Percentiles rank a stretch among this genome's conserved stretches.
phyloP scores from a whole-genome alignment of 768 basidiomycete species.

The Rossbeevera mucosa region DNA sequence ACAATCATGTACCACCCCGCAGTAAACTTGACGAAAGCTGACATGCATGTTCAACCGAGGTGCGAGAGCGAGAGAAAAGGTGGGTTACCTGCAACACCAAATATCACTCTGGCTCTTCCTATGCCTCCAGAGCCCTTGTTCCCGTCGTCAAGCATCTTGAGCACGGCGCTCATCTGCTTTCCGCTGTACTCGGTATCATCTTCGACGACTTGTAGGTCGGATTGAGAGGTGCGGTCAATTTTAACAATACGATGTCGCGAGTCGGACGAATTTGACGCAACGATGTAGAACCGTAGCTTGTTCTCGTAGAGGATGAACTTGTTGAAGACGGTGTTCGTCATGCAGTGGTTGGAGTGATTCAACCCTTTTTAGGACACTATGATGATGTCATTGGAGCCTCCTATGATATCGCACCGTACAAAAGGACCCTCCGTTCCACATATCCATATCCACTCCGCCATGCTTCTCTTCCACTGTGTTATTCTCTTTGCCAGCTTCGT shows the following conservation, averaged over 20 bases:
- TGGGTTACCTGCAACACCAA: slow-evolving; percentile 70
- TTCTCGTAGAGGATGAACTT: slow-evolving; percentile 95
- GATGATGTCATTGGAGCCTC: slow-evolving; percentile 25
- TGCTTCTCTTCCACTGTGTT: slow-evolving; percentile 15
- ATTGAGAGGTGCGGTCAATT: slow-evolving; percentile 81
- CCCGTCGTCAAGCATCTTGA: slow-evolving; percentile 95
- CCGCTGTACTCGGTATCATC: slow-evolving; percentile 87
- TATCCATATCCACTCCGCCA: slow-evolving; percentile 1
- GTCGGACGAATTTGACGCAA: slow-evolving; percentile 85
- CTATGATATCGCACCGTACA: slow-evolving; percentile 13
- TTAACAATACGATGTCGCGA: slow-evolving; percentile 89
- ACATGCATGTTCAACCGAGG: background rate
- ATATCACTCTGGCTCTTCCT: slow-evolving; percentile 72
- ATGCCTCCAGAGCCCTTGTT: slow-evolving; percentile 86
- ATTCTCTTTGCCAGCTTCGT: slow-evolving; percentile 35
- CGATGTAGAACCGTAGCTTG: slow-evolving; percentile 82
- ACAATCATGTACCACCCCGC: slow-evolving; percentile 95
- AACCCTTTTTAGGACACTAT: slow-evolving; percentile 7
- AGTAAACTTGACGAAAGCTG: slow-evolving; percentile 88
- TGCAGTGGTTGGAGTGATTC: background rate
- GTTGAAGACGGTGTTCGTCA: slow-evolving; percentile 39
- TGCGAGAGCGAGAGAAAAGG: background rate
- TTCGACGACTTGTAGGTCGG: slow-evolving; percentile 73
- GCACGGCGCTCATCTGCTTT: slow-evolving; percentile 83
- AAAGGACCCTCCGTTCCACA: background rate